Conservation (phyloP, 768 basidiomycete genomes). For the Leccinum sublutescens region DNA sequence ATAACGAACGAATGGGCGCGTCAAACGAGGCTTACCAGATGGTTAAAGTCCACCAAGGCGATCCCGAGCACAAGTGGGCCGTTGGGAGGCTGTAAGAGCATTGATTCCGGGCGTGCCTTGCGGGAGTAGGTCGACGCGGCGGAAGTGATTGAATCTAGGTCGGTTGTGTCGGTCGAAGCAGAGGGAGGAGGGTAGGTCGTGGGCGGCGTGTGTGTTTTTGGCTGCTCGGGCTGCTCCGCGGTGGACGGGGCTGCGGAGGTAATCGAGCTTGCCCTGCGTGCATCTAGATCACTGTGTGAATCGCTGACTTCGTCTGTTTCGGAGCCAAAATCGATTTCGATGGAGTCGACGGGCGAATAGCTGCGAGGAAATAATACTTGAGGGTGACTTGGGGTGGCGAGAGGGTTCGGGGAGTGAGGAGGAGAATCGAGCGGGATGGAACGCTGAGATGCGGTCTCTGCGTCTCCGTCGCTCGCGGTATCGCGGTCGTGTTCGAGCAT, state of each 20-base stretch:
- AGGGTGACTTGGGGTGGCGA: conserved; percentile 18
- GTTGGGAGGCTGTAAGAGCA: conserved; percentile 56
- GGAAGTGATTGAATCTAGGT: conserved; percentile 60
- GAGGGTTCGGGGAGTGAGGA: conserved; percentile 47
- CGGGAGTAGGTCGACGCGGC: conserved; percentile 51
- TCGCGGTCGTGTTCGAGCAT: conserved; percentile 15
- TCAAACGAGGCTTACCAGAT: conserved; percentile 57
- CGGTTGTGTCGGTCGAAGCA: conserved; percentile 39
- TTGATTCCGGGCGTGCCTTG: conserved; percentile 78
- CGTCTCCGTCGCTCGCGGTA: conserved; percentile 54
- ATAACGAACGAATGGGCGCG: conserved; percentile 9
- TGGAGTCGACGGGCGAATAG: conserved; percentile 44
- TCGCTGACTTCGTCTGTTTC: conserved; percentile 54
- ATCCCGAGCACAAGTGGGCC: conserved; percentile 77
- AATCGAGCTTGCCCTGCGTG: conserved; percentile 45
- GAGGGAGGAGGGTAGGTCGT: conserved; percentile 52
- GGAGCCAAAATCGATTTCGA: conserved; percentile 54
- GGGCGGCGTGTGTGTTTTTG: conserved; percentile 28
- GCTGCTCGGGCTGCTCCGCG: conserved; percentile 38
- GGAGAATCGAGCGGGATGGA: conserved; percentile 76
- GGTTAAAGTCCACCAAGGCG: conserved; percentile 94
- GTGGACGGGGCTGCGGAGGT: conserved; percentile 51
- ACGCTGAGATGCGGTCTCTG: conserved; percentile 75
- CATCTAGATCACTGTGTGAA: conserved; percentile 37
- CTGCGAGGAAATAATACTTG: conserved; percentile 38